Percentiles rank a stretch among this genome's conserved stretches.
These are phyloP conservation scores for Candida rishiriensis DNA, from an alignment of 805 yeast species.

Conservation along the genomic window DNA sequence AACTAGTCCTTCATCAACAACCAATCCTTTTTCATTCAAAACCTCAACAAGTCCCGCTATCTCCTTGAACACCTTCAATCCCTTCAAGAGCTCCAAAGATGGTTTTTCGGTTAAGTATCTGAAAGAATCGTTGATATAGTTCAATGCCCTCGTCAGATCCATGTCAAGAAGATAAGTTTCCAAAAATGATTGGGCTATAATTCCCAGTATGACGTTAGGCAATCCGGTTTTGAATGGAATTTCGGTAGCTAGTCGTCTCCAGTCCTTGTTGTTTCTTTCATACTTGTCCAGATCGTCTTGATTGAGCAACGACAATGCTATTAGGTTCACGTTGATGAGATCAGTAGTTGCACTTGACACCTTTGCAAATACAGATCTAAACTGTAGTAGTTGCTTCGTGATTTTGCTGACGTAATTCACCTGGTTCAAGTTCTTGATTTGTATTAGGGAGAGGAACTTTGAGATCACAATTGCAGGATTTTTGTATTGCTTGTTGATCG, in stretches of 20 bases:
- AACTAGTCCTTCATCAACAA: slow-evolving; percentile 9
- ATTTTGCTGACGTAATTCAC: slow-evolving; percentile 64
- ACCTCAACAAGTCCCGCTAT: slow-evolving; percentile 18
- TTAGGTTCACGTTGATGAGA: slow-evolving; percentile 47
- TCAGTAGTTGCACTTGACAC: slow-evolving; percentile 48
- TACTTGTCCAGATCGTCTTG: slow-evolving; percentile 53
- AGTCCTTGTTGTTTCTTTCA: slow-evolving; percentile 38
- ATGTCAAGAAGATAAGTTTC: slow-evolving; percentile 27
- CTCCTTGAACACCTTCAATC: slow-evolving; percentile 22
- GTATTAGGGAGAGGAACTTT: slow-evolving; percentile 44
- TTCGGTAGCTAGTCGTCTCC: slow-evolving; percentile 53
- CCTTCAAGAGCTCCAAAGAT: slow-evolving; percentile 14
- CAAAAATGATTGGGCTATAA: slow-evolving; percentile 51
- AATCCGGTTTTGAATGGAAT: slow-evolving; percentile 57
- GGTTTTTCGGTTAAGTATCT: slow-evolving; percentile 18
- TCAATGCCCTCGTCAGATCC: slow-evolving; percentile 10
- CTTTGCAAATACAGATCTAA: slow-evolving; percentile 59
- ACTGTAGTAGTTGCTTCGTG: slow-evolving; percentile 59
- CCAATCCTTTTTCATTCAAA: slow-evolving; percentile 14
- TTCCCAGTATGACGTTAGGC: slow-evolving; percentile 62
- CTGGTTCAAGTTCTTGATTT: slow-evolving; percentile 44
- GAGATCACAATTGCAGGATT: slow-evolving; percentile 38
- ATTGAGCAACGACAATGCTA: slow-evolving; percentile 45
- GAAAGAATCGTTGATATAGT: slow-evolving; percentile 16
- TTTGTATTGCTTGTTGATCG: slow-evolving; percentile 36